Evolutionary conservation across 371 early-diverging fungal genomes (phyloP), one percentile per base, ranked within the genome.

Genomic region (Mortierella sp.): DNA sequence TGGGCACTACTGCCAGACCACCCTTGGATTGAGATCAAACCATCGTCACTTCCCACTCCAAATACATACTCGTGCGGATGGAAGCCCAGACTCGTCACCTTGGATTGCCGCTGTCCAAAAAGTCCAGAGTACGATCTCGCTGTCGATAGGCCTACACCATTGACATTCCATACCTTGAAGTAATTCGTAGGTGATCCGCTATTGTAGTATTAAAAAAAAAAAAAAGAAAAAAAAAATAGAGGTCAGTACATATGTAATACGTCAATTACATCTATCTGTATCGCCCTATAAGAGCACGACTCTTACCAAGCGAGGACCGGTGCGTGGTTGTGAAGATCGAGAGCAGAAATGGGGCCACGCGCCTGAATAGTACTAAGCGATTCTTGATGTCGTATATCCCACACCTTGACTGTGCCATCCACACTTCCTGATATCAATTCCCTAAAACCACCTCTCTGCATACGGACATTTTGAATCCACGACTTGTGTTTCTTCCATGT

Each of bases 381-480:
- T 32, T 87, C 78, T 22, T 83, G 63, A 59, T 86, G 84, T 38
- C 97, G 91, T 50, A 95, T 84, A 87, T 96, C 97, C 95, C 95
- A 95, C n/a, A 94, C 74, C 78, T 92, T 91, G 55, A 96, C 89
- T 40, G 92, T 91, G 16, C 97, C 97, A 63, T 86, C 86, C 9
- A 86, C 85, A 65, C 84, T 84, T 50, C 89, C 92, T 7, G 89
- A 87, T 24, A 91, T 85, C 38, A 91, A 78, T 66, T 91, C 90
- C n/a, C 88, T 87, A 60, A 81, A 83, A 11, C 88, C 90, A 52
- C 91, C 91, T 10, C 89, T 83, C 58, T 93, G 93, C 69, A 92
- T 79, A 48, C 91, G 89, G 41, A 91, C 89, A 47, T 87, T 86
- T 36, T 93, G 89, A 1, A 93, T 82, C 85, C 90, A 88, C 8